Evolutionary conservation across 1,284 basidiomycete genomes (phyloP), one percentile per base, ranked within the genome.

Genomic region (Stygiomarasmius scandens): DNA sequence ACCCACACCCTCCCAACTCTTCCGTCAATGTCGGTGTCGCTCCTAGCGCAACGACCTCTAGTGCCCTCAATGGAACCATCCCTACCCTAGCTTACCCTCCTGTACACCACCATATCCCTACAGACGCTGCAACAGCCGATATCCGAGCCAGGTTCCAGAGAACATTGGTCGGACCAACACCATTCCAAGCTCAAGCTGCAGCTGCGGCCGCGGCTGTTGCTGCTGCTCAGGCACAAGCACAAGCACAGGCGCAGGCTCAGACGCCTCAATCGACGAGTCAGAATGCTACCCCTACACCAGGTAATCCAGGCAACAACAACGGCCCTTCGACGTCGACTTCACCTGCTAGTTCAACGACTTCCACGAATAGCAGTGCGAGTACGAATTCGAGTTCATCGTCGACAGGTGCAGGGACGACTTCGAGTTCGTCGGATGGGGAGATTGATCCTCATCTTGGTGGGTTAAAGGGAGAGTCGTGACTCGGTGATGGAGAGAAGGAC

Each of bases 131-230:
- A 5, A 70, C 81, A 12, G 83, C 79, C 62, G 86, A 89, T 61
- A 87, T 90, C 63, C 85, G 89, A 36, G 83, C 82, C 4, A 84
- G 89, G 49, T 91, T 90, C 67, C 85, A 85, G 58, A 78, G 86
- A 23, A 74, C 87, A 2, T 75, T 91, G 51, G 76, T 81, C 34
- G 86, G 81, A 0, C 87, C 87, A 0, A 78, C 85, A 0, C 88
- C 89, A 0, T 90, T 90, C 71, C 79, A 58, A 50, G 43, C 55
- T 22, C 55, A 56, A 27, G 55, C 55, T 32, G 49, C 36, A 24
- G 51, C 55, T 24, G 55, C 55, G 8, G 54, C 54, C 9, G 54
- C 41, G 19, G 49, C 49, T 12, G 49, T 41, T 41, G 38, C 38
- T 41, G 38, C 38, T 12, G 38, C 38, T 9, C 38, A 41, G 16